phyloP scores from a whole-genome alignment of 208 protist genomes.

The Acanthamoeba triangularis region DNA sequence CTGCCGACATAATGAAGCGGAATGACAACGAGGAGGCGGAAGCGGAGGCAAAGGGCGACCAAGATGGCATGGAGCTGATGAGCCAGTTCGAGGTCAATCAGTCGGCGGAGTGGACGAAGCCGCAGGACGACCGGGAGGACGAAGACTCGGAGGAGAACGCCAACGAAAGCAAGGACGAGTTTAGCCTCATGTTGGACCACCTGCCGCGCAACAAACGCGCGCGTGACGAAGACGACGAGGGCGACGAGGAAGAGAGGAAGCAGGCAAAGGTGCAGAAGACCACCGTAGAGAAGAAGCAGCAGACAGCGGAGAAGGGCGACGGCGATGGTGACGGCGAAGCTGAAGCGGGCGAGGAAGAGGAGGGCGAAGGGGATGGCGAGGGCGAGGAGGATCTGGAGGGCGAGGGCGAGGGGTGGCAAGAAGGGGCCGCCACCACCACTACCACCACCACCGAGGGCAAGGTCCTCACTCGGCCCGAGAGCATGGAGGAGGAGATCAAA shows the following conservation, averaged over 20 bases:
- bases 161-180: neutral
- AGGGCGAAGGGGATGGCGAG: neutral
- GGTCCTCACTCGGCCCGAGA: neutral
- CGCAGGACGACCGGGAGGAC: neutral
- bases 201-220: neutral
- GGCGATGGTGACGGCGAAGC: neutral
- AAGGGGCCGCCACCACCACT: neutral
- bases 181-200: neutral
- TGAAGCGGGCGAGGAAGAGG: neutral
- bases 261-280: neutral
- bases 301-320: neutral
- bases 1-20: neutral
- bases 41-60: neutral
- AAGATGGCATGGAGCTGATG: neutral
- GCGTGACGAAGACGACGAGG: neutral
- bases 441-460: neutral
- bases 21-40: neutral
- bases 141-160: neutral
- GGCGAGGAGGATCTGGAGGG: neutral
- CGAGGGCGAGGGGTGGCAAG: neutral
- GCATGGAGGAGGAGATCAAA: slow-evolving; percentile 15
- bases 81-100: neutral
- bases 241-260: neutral
- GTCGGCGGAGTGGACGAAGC: neutral
- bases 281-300: neutral